Evolutionary conservation across 2,329 filamentous ascomycete species (phyloP), one percentile per base, ranked within the genome.

Genomic region (Annulohypoxylon truncatum): DNA sequence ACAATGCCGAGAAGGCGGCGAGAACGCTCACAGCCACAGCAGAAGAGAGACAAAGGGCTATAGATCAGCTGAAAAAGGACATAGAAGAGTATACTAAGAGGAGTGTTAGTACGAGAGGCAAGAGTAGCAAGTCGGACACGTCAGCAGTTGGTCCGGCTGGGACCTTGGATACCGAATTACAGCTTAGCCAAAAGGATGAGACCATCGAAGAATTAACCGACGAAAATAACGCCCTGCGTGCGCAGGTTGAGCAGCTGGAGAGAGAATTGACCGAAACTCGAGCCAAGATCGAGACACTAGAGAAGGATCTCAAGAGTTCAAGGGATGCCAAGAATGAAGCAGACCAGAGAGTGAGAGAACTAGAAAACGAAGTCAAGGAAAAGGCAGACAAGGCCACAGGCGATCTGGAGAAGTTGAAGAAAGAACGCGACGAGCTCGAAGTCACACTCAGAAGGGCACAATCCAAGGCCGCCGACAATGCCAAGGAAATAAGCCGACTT

Each of bases 351-450:
- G 20, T 18, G 12, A 52, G 10, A 44, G 18, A 51, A 9, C 13
- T 51, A 4, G 38, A 55, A 7, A 35, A 50, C 4, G 20, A 28
- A 7, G 20, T 10, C 15, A 54, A 38, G 7, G 28, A 35, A 46
- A 18, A 24, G 18, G 42, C 13, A 24, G 58, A 50, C 22, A 48
- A 50, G 44, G 13, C 33, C 3, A 15, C 7, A 15, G 15, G 20
- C 13, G 44, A 61, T 12, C 4, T 9, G 28, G 24, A 52, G 6
- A 51, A 56, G 20, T 12, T 51, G n/a, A 48, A 52, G 20, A 50
- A 47, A 12, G 68, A 68, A 29, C 56, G 52, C 15, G 62, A 68
- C 15, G 54, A 68, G 0, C 22, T 60, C 13, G 28, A 42, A 12
- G 13, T 1, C 22, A 35, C 63, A 12, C 35, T 56, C 18, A 51